Conservation (phyloP, 495 filamentous ascomycete species). For the Hypoxylon trugodes region DNA sequence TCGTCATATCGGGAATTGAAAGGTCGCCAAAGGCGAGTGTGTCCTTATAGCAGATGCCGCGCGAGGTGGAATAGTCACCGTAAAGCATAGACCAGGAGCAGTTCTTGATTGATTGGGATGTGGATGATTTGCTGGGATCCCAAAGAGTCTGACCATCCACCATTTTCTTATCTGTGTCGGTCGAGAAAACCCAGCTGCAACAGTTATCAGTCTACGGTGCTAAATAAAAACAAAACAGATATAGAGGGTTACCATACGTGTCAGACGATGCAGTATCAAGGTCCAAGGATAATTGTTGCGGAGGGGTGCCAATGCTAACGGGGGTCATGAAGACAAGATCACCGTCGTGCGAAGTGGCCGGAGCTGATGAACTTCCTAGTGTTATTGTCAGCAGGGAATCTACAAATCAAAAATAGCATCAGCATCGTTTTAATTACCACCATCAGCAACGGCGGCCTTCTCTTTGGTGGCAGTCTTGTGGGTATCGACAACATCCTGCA, state of each 20-base stretch:
- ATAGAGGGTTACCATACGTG: constrained; percentile 64
- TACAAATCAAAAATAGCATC: not conserved
- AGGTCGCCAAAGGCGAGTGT: constrained; percentile 52
- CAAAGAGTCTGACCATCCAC: constrained; percentile 58
- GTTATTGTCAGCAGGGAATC: constrained; percentile 3
- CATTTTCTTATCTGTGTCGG: constrained; percentile 56
- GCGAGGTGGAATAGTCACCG: constrained; percentile 60
- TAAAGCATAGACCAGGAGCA: constrained; percentile 75
- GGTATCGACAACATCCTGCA: constrained; percentile 41
- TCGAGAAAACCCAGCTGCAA: constrained; percentile 67
- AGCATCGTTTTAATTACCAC: constrained; percentile 17
- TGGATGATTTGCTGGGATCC: constrained; percentile 66
- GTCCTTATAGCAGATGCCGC: constrained; percentile 51
- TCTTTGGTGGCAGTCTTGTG: constrained; percentile 28
- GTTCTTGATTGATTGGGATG: constrained; percentile 60
- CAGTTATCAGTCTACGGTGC: constrained; percentile 25
- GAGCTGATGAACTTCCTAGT: constrained; percentile 31
- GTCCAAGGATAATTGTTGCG: constrained; percentile 70
- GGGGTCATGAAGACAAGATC: constrained; percentile 72
- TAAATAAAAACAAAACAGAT: not conserved
- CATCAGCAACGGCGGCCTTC: constrained; percentile 14
- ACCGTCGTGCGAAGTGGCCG: constrained; percentile 34
- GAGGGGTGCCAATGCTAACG: constrained; percentile 73
- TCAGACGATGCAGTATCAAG: constrained; percentile 81
- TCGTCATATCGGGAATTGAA: constrained; percentile 67